Conservation (phyloP, 2,329 filamentous ascomycete species). For the Stagonosporopsis chrysanthemi region DNA sequence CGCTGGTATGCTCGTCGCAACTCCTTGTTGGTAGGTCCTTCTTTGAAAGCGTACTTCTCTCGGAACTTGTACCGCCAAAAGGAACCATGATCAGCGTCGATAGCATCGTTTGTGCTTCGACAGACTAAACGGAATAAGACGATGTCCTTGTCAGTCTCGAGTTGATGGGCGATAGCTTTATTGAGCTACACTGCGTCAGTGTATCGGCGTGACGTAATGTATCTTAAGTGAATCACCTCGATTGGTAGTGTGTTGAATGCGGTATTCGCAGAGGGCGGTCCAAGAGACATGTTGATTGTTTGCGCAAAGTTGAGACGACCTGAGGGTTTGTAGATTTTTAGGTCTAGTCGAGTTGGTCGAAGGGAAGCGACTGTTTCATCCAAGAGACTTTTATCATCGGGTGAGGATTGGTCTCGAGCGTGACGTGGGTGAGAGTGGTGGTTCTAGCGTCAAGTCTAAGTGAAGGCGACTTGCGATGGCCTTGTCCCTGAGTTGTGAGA, state of each 20-base stretch:
- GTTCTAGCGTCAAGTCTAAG: not conserved
- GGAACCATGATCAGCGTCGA: conserved; percentile 51
- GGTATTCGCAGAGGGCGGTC: not conserved
- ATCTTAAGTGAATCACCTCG: conserved; percentile 28
- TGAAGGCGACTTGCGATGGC: not conserved
- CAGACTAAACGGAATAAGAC: conserved; percentile 52
- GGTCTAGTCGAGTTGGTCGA: not conserved
- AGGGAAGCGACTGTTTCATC: not conserved
- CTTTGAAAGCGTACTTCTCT: conserved; percentile 50
- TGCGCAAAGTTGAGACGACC: not conserved
- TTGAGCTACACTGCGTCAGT: conserved; percentile 44
- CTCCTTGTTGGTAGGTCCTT: conserved; percentile 32
- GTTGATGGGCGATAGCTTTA: conserved; percentile 48
- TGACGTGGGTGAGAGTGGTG: not conserved
- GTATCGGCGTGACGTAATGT: not conserved
- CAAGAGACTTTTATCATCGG: not conserved
- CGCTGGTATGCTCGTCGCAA: conserved; percentile 50
- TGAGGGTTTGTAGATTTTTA: not conserved
- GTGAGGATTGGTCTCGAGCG: not conserved
- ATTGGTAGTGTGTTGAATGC: conserved; percentile 47
- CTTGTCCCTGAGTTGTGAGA: conserved; percentile 1
- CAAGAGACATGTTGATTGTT: not conserved
- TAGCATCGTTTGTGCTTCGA: conserved; percentile 46
- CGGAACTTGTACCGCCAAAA: conserved; percentile 59
- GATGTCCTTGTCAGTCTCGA: conserved; percentile 56